phyloP scores from a whole-genome alignment of 345 rosid species.

The Melaleuca alternifolia region DNA sequence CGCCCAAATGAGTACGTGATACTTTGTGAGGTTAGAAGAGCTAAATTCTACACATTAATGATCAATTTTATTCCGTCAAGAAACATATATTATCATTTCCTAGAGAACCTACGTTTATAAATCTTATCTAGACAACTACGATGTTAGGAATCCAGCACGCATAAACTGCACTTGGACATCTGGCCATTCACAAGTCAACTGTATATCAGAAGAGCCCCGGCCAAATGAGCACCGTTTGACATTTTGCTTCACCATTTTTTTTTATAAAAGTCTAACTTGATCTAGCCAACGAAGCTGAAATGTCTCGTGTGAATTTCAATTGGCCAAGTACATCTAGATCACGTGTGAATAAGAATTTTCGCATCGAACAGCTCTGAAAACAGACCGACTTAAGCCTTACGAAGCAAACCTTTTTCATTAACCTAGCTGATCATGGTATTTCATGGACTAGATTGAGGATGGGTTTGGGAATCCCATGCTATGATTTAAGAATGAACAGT shows the following conservation, averaged over 20 bases:
- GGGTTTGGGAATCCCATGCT: background rate
- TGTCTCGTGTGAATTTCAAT: background rate
- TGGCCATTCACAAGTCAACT: background rate
- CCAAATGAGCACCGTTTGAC: background rate
- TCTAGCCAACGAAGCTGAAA: background rate
- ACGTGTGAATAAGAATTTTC: background rate
- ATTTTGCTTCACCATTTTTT: background rate
- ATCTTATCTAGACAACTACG: slow-evolving; percentile 1
- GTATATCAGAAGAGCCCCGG: background rate
- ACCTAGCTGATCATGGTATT: background rate
- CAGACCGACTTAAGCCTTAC: background rate
- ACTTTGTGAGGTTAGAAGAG: background rate
- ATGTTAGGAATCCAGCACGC: background rate
- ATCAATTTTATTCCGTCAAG: background rate
- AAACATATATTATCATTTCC: background rate
- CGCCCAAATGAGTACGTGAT: background rate
- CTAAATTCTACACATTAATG: background rate
- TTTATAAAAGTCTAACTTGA: background rate
- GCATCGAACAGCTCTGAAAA: background rate
- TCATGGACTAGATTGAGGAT: background rate
- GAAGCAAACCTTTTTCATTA: background rate
- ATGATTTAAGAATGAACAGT: background rate
- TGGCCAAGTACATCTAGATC: background rate
- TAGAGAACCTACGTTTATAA: background rate
- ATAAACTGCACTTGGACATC: background rate